phyloP scores from a whole-genome alignment of 768 basidiomycete genomes.

The Rhizopogon sp. region DNA sequence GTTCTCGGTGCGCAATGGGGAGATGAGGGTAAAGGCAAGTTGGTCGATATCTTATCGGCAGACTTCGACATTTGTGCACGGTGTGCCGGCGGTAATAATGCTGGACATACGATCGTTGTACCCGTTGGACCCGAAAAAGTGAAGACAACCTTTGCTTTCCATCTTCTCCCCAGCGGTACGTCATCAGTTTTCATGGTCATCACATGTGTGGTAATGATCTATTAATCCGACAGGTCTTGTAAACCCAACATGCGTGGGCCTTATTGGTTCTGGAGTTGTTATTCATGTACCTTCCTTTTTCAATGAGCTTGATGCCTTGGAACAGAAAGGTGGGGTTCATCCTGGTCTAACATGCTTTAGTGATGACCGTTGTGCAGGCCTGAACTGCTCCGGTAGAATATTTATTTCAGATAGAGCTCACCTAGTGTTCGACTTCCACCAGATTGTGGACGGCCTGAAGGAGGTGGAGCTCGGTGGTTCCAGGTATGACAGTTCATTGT shows the following conservation, averaged over 20 bases:
- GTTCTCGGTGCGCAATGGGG: slow-evolving; percentile 91
- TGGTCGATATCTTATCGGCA: slow-evolving; percentile 92
- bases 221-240: slow-evolving; percentile 57
- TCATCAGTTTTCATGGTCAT: slow-evolving; percentile 6
- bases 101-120: slow-evolving; percentile 96
- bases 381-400: slow-evolving; percentile 78
- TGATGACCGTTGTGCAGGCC: slow-evolving; percentile 44
- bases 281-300: slow-evolving; percentile 96
- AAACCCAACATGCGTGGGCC: slow-evolving; percentile 77
- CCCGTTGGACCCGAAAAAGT: slow-evolving; percentile 61
- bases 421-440: slow-evolving; percentile 98
- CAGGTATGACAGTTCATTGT: slow-evolving; percentile 38
- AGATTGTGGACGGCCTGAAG: slow-evolving; percentile 98
- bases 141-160: slow-evolving; percentile 90
- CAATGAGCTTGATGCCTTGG: slow-evolving; percentile 80
- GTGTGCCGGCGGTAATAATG: slow-evolving; percentile 98
- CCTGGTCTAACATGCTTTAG: background rate
- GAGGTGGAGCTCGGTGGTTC: slow-evolving; percentile 94
- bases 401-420: slow-evolving; percentile 96
- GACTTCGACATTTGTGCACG: slow-evolving; percentile 90
- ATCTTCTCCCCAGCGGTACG: slow-evolving; percentile 89
- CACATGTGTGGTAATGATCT: background rate
- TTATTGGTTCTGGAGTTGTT: slow-evolving; percentile 96
- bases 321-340: slow-evolving; percentile 65
- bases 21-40: slow-evolving; percentile 92